Evolutionary conservation across 2,329 filamentous ascomycete species (phyloP), one percentile per base, ranked within the genome.

Genomic region (Ambrosiella xylebori): DNA sequence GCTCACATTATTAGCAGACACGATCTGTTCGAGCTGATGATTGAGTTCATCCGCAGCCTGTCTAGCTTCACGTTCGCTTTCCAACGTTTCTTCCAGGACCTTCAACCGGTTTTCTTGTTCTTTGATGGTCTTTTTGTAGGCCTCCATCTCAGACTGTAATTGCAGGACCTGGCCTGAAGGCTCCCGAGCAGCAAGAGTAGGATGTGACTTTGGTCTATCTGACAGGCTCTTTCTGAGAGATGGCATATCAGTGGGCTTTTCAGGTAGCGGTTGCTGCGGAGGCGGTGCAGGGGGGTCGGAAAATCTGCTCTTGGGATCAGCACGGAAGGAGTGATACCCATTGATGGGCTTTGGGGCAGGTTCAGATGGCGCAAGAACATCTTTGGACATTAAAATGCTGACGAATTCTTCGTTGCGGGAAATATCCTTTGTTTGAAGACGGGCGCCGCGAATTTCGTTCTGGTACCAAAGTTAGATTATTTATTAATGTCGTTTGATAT

Each of bases 271-370:
- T 64, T 95, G 90, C 64, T 95, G 89, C 36, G 91, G 91, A 35
- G 91, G 91, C 7, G 91, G 91, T 19, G 90, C 91, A 3, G 91
- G 91, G 55, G 91, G 91, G 59, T 96, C 90, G 1, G 88, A 93
- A 68, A 96, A 97, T 56, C 89, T 80, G 3, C 86, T 80, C 65
- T 93, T 91, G 45, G 83, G 74, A 65, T 95, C 89, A 17, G 81
- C 72, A 63, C 88, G 84, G 64, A 80, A 79, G 0, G 77, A 71
- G 7, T 76, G 65, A 27, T 74, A 76, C 60, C 80, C 80, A 0
- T 73, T 36, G 27, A 61, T 51, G n/a, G 58, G 39, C 58, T 79
- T 82, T 0, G 71, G 67, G 1, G 70, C 68, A 53, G 82, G 78
- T 1, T 71, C 63, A 1, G 64, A 65, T 61, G 79, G 83, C 61